phyloP scores from a whole-genome alignment of 2,329 filamentous ascomycete genomes.

The Diplodia intermedia region DNA sequence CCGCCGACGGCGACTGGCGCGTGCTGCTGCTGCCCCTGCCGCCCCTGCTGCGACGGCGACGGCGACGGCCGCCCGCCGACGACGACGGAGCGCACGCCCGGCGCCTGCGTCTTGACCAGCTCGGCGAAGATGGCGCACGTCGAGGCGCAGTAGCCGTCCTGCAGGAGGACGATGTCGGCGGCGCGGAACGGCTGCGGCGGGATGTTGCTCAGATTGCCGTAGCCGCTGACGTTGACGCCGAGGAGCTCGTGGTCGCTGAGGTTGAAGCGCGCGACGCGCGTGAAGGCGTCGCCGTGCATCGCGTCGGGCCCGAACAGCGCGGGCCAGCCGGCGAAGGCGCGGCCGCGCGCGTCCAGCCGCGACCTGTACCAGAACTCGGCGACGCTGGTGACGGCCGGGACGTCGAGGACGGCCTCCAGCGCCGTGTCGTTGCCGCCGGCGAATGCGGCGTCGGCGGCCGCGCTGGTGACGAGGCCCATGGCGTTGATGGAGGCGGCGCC shows the following conservation, averaged over 20 bases:
- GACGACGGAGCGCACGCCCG: constrained; percentile 50
- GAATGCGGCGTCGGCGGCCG: constrained; percentile 37
- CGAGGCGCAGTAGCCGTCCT: constrained; percentile 55
- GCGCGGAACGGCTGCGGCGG: constrained; percentile 48
- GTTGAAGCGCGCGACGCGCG: constrained; percentile 42
- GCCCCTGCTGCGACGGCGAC: too few relatives aligned
- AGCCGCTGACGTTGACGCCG: constrained; percentile 41
- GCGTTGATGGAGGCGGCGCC: constrained; percentile 51
- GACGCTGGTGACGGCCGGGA: constrained; percentile 34
- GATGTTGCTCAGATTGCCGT: constrained; percentile 38
- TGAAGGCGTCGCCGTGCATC: constrained; percentile 46
- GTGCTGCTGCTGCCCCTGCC: constrained; percentile 42
- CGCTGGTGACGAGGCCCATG: constrained; percentile 41
- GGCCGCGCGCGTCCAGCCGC: constrained; percentile 42
- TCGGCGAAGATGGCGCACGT: constrained; percentile 58
- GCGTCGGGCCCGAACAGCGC: constrained; percentile 47
- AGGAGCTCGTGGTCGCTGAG: constrained; percentile 36
- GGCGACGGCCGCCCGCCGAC: constrained; percentile 51
- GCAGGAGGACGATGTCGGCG: constrained; percentile 51
- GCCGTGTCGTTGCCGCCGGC: constrained; percentile 40
- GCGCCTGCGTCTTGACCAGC: constrained; percentile 53
- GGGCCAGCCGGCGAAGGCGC: constrained; percentile 44
- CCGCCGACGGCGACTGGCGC: constrained; percentile 55
- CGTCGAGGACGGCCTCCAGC: constrained; percentile 39
- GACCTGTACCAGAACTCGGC: constrained; percentile 46